These are phyloP conservation scores for Cadophora gregata DNA, from an alignment of 2,329 filamentous ascomycete species.

Conservation along the genomic window DNA sequence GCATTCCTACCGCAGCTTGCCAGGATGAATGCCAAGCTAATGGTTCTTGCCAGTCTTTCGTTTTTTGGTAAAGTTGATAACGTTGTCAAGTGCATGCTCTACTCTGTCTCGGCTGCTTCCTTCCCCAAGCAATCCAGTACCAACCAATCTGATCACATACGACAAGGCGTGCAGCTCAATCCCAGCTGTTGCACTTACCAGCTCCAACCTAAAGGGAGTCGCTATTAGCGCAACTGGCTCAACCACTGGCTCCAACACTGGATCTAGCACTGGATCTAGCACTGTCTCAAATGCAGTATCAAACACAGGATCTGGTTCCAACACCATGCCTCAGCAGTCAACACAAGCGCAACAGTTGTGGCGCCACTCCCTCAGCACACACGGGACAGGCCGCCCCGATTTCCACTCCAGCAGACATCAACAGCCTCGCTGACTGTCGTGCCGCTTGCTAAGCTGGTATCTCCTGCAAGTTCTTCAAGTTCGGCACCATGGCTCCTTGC, in stretches of 20 bases:
- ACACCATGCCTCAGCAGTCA: background rate
- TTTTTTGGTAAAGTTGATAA: constrained; percentile 19
- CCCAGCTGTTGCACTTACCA: constrained; percentile 29
- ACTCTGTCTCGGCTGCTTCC: constrained; percentile 32
- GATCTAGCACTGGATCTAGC: constrained; percentile 5
- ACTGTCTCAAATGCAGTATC: background rate
- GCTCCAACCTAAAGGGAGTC: constrained; percentile 28
- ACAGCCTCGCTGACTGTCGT: constrained; percentile 25
- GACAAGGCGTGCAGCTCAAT: constrained; percentile 32
- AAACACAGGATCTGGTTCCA: constrained; percentile 13
- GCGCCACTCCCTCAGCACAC: constrained; percentile 21
- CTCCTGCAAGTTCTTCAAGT: constrained; percentile 31
- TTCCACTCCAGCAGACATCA: constrained; percentile 26
- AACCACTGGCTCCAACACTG: constrained; percentile 8
- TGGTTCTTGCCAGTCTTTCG: background rate
- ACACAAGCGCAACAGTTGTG: constrained; percentile 21
- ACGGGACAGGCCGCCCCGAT: constrained; percentile 16
- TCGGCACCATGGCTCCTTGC: constrained; percentile 31
- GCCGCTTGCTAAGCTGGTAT: constrained; percentile 28
- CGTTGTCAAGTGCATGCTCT: constrained; percentile 33
- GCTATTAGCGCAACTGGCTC: constrained; percentile 5
- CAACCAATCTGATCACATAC: constrained; percentile 31
- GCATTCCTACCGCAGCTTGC: background rate
- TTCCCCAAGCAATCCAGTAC: constrained; percentile 30
- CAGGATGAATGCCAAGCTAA: background rate